A percentile compares a stretch with the other conserved stretches of the same genome.
phyloP scores from a whole-genome alignment of 441 rosid genomes.

The Pelargonium myrrhifolium region DNA sequence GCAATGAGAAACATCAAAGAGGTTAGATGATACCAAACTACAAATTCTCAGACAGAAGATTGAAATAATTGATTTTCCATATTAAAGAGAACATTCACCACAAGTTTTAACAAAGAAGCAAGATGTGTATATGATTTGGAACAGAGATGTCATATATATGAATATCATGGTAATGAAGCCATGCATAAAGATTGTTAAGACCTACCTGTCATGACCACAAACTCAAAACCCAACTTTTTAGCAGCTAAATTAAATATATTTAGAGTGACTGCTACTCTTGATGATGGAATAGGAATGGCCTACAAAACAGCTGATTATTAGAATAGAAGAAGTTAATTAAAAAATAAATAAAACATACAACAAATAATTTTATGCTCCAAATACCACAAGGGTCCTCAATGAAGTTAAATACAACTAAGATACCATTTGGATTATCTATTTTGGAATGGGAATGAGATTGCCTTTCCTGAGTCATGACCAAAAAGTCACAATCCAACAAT shows the following conservation, averaged over 20 bases:
- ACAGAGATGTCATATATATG: not conserved
- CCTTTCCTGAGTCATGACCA: too few species aligned
- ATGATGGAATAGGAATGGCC: slow-evolving; percentile 75
- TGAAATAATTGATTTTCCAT: too few species aligned
- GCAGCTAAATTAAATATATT: slow-evolving; percentile 77
- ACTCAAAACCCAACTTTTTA: slow-evolving; percentile 72
- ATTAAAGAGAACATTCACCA: not conserved
- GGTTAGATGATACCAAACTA: not conserved
- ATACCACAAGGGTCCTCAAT: not conserved
- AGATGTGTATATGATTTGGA: not conserved
- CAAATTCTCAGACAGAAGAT: not conserved
- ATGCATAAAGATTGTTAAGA: not conserved
- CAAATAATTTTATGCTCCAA: not conserved
- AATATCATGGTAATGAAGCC: not conserved
- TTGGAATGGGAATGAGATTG: too few species aligned
- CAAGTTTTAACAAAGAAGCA: not conserved
- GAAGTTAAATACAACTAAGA: not conserved
- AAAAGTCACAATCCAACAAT: too few species aligned
- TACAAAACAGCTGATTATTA: slow-evolving; percentile 15
- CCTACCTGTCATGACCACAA: slow-evolving; percentile 57
- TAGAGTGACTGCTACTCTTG: slow-evolving; percentile 53
- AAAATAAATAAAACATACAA: not conserved
- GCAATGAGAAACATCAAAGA: slow-evolving; percentile 22
- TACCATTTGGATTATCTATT: too few species aligned
- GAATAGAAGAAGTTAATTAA: not conserved